Conservation (phyloP, 306 rosid genomes). For the Vigna reflexopilosa region DNA sequence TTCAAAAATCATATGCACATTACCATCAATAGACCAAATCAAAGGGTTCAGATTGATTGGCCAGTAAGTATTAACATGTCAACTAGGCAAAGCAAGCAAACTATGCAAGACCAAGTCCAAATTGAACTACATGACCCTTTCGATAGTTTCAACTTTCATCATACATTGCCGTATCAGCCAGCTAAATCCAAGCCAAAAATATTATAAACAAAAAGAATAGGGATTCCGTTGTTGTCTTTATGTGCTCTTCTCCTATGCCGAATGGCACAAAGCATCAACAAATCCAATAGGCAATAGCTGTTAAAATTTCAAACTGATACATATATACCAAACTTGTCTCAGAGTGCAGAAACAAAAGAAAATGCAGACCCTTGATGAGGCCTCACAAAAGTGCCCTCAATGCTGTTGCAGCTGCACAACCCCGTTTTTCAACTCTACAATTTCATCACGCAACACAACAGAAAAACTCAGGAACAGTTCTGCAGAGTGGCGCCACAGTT, state of each 20-base stretch:
- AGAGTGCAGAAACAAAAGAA: conserved; percentile 11
- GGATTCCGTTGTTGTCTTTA: not conserved
- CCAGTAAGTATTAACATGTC: conserved; percentile 18
- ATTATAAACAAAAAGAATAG: conserved; percentile 32
- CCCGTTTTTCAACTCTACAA: conserved; percentile 55
- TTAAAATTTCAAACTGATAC: conserved; percentile 15
- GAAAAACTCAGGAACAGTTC: conserved; percentile 57
- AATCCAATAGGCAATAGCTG: conserved; percentile 37
- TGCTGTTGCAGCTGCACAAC: conserved; percentile 80
- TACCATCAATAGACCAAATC: conserved; percentile 18
- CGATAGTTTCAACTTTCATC: conserved; percentile 34
- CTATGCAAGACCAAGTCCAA: conserved; percentile 46
- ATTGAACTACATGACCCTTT: conserved; percentile 40
- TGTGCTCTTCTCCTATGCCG: conserved; percentile 28
- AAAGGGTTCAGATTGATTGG: conserved; percentile 39
- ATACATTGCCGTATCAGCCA: conserved; percentile 47
- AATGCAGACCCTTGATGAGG: conserved; percentile 64
- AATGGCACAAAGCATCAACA: conserved; percentile 34
- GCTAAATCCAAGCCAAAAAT: conserved; percentile 17
- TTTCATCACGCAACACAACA: conserved; percentile 27
- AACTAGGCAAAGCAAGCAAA: conserved; percentile 26
- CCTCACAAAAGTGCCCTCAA: conserved; percentile 55
- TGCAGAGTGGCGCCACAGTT: conserved; percentile 68
- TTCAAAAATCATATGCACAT: not conserved
- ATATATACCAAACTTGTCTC: conserved; percentile 18